Conservation (phyloP, 495 filamentous ascomycete genomes). For the Lophiotrema nucula region DNA sequence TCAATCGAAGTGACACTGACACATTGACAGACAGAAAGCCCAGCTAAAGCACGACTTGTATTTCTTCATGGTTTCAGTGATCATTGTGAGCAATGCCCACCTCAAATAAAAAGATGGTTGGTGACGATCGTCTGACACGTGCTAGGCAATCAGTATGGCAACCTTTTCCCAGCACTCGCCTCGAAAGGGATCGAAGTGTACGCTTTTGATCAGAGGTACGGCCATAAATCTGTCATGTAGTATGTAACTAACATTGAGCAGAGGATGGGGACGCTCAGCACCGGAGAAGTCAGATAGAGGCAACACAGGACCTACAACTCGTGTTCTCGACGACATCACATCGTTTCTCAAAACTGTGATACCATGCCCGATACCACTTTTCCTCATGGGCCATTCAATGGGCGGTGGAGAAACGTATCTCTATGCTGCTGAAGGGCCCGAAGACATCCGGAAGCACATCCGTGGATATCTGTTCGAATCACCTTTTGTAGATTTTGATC, state of each 20-base stretch:
- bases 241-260: slow-evolving; percentile 5
- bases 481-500: slow-evolving; percentile 69
- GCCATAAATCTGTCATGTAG: slow-evolving; percentile 51
- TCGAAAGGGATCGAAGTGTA: slow-evolving; percentile 68
- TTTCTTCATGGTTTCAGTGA: slow-evolving; percentile 89
- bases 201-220: slow-evolving; percentile 72
- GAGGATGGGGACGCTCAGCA: slow-evolving; percentile 59
- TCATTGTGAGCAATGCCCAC: slow-evolving; percentile 59
- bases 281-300: slow-evolving; percentile 55
- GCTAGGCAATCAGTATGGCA: slow-evolving; percentile 63
- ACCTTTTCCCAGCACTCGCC: slow-evolving; percentile 67
- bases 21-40: slow-evolving; percentile 31
- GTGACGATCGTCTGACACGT: no score
- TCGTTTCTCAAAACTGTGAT: slow-evolving; percentile 59
- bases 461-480: slow-evolving; percentile 65
- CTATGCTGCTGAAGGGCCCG: slow-evolving; percentile 47
- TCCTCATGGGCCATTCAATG: slow-evolving; percentile 86
- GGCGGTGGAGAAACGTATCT: slow-evolving; percentile 71
- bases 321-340: slow-evolving; percentile 73
- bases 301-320: slow-evolving; percentile 65
- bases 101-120: no score
- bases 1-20: not conserved
- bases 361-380: slow-evolving; percentile 59
- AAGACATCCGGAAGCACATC: slow-evolving; percentile 42
- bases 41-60: slow-evolving; percentile 65